These are phyloP conservation scores for Eucalyptus polyanthemos DNA, from an alignment of 345 rosid genomes.

Conservation along the genomic window DNA sequence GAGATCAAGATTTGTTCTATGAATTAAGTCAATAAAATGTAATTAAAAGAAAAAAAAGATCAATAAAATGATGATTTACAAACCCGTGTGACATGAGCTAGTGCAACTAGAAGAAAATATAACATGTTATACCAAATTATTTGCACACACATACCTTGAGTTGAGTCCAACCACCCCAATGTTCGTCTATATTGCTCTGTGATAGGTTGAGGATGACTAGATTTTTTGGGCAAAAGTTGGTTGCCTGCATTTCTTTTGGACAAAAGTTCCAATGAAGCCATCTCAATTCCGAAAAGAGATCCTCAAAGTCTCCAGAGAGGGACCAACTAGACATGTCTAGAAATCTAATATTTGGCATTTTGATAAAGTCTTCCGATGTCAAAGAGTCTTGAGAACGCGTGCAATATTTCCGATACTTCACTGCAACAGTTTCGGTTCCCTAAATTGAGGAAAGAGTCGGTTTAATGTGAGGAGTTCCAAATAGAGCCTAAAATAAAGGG, in stretches of 20 bases:
- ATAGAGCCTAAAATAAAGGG: too few species aligned
- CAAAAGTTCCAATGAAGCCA: not conserved
- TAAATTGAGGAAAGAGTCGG: not conserved
- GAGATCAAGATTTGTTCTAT: not conserved
- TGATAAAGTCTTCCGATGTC: not conserved
- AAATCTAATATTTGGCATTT: not conserved
- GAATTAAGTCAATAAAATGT: not conserved
- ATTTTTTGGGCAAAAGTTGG: not conserved
- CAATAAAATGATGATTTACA: not conserved
- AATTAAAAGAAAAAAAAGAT: too few species aligned
- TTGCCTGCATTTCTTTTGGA: not conserved
- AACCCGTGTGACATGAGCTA: not conserved
- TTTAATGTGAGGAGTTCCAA: not conserved
- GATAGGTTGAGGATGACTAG: not conserved
- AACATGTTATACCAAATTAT: fast-evolving
- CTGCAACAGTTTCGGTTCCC: not conserved
- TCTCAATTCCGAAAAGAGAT: not conserved
- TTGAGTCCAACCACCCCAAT: not conserved
- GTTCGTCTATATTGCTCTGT: fast-evolving
- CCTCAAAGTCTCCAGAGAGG: not conserved
- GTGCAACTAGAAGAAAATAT: not conserved
- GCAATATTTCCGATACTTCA: fast-evolving
- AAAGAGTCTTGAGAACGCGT: fast-evolving
- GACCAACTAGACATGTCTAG: fast-evolving
- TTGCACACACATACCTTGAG: not conserved